These are phyloP conservation scores for Ailanthus altissimus DNA, from an alignment of 345 rosid genomes.

Conservation along the genomic window DNA sequence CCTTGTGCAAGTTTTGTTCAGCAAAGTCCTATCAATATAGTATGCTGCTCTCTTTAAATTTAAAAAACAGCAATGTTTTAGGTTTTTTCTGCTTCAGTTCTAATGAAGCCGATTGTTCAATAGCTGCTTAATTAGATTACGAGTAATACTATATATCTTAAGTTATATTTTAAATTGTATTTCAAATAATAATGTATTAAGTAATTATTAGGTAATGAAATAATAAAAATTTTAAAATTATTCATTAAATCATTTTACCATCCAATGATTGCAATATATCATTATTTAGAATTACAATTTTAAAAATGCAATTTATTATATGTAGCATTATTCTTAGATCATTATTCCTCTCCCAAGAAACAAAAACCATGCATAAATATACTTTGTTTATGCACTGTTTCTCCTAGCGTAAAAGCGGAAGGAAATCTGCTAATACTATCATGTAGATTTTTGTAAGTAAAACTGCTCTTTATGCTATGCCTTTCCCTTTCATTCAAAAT, in stretches of 20 bases:
- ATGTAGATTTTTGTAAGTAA: background rate
- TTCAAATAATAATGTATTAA: too few relatives aligned
- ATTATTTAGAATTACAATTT: too few relatives aligned
- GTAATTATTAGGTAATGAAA: too few relatives aligned
- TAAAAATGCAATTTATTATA: too few relatives aligned
- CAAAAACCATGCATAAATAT: background rate
- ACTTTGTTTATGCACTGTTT: background rate
- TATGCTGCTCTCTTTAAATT: conserved; percentile 11
- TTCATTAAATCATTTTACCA: too few relatives aligned
- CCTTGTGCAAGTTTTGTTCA: background rate
- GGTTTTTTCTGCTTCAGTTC: background rate
- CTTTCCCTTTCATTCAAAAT: background rate
- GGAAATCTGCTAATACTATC: background rate
- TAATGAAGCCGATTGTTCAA: conserved; percentile 6
- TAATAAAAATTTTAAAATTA: too few relatives aligned
- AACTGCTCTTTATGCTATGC: background rate
- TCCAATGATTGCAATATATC: too few relatives aligned
- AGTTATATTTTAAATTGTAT: too few relatives aligned
- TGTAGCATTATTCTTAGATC: too few relatives aligned
- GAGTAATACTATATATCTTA: too few relatives aligned
- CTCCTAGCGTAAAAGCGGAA: background rate
- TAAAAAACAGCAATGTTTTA: conserved; percentile 11
- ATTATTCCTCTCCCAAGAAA: background rate
- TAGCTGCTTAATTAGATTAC: background rate
- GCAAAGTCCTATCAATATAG: background rate